Evolutionary conservation across 495 filamentous ascomycete genomes (phyloP), one percentile per base, ranked within the genome.

Genomic region (Lasiosphaeriaceae sp.): DNA sequence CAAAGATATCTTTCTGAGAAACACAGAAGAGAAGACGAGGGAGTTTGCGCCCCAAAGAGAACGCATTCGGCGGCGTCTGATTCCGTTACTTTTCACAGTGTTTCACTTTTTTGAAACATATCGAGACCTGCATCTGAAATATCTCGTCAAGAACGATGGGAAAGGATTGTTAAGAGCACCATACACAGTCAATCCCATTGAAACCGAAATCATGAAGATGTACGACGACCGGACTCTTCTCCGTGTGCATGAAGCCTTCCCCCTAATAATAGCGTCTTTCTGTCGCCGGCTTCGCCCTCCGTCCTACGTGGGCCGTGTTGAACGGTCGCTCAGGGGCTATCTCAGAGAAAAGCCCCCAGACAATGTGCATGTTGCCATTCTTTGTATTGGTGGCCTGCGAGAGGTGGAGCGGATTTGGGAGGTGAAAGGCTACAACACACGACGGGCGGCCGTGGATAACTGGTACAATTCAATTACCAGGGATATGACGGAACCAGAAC

Each of bases 101-200:
- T 82, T 82, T 57, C 80, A 83, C 63, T 83, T 83, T 62, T 83
- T 83, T 61, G 80, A 83, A 59, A 79, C 72, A 3, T 82, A 80
- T 59, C 78, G 80, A 50, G 70, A 74, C 43, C 70, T 80, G n/a
- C 80, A 83, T 60, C 64, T 80, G 19, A 62, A 77, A 50, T 80
- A 80, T 56, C 72, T 83, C 23, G 66, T 65, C 21, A 69, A 77
- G 34, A 63, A 75, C 45, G 57, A 64, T 26, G 75, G 75, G 0
- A 62, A 73, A 29, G 76, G 77, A 0, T 57, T 80, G 17, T 24
- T 58, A 51, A 43, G 58, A 19, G 48, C 70, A 26, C 74, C 77
- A 0, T 75, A 77, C 53, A 77, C 76, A 1, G 45, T 75, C 21
- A 80, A 82, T 46, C 80, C 80, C 2, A 78, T 83, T 56, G 80